Base-by-base conservation (phyloP, 2,329 filamentous ascomycete species). In the Gnomoniopsis sp. region DNA sequence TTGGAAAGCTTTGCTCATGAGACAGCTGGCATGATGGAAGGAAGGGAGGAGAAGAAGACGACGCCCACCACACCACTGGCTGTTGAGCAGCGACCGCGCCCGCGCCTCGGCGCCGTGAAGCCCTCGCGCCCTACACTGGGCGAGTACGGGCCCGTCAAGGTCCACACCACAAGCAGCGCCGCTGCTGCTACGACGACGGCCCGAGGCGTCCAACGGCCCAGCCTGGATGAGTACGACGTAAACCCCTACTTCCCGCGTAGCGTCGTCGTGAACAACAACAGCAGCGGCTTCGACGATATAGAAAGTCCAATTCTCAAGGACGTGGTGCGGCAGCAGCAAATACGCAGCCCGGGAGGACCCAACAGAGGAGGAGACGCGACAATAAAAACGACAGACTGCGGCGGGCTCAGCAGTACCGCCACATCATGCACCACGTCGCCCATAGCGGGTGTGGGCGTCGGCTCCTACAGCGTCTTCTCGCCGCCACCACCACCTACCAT, bases 381-480 rank as follows among this genome's bases (percentile, higher is more conserved):
- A 17, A 43, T 6, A n/a, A 43, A 12, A n/a, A 43, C 38, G 38
- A 43, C 38, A 17, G 30, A 43, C 17, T 43, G 23, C 12, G 57
- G 59, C 17, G 53, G 19, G 4, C 36, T 49, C 19, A 53, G 49
- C 47, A 59, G 59, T 36, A 23, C 43, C 30, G 19, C 47, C 52
- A 56, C 55, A 3, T 58, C 55, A 2, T 55, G 48, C 22, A 38
- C 59, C 6, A 59, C 41, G 21, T 59, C 55, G 34, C 52, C 59
- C 15, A 15, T 49, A 7, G 23, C 48, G 7, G 50, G 21, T n/a
- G n/a, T n/a, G 17, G 54, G 30, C 21, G 53, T 55, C 14, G 53
- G 26, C 12, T 52, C 52, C 52, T 57, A 55, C 52, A 59, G 56
- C 49, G 59, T 61, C 55, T 61, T 61, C 49, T 61, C 59, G 21